Evolutionary conservation across 768 basidiomycete species (phyloP).

Genomic region (Tremella fuciformis): DNA sequence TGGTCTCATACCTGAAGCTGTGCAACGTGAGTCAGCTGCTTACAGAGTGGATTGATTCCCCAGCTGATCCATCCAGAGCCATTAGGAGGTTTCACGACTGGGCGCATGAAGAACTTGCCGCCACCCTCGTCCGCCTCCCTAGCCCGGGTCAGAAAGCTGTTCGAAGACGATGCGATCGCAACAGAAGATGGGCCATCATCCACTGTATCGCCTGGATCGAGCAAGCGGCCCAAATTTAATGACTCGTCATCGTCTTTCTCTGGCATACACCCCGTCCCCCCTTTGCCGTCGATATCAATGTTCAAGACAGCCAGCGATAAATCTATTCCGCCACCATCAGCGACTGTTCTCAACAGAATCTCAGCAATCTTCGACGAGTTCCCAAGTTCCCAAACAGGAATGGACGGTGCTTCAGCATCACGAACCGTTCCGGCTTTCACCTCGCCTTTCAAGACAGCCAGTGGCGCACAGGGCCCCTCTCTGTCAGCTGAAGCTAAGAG

Average conservation of each 20-base stretch:
- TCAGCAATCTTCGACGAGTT: constrained; percentile 5
- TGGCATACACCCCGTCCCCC: not conserved
- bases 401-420: not conserved
- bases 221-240: constrained; percentile 18
- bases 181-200: not conserved
- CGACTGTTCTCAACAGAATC: not conserved
- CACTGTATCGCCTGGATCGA: no score
- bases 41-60: not conserved
- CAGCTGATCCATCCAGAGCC: not conserved
- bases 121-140: constrained; percentile 20
- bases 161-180: constrained; percentile 15
- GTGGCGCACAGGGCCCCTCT: not conserved
- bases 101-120: constrained; percentile 1
- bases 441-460: not conserved
- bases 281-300: not conserved
- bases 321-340: constrained; percentile 24
- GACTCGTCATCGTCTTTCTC: not conserved
- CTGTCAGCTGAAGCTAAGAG: no score
- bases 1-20: not conserved
- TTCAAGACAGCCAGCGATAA: constrained; percentile 22
- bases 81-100: constrained; percentile 17
- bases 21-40: not conserved
- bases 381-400: not conserved
- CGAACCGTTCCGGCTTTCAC: not conserved
- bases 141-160: constrained; percentile 17